phyloP scores from a whole-genome alignment of 1,284 basidiomycete genomes.

The Ganoderma sinense region DNA sequence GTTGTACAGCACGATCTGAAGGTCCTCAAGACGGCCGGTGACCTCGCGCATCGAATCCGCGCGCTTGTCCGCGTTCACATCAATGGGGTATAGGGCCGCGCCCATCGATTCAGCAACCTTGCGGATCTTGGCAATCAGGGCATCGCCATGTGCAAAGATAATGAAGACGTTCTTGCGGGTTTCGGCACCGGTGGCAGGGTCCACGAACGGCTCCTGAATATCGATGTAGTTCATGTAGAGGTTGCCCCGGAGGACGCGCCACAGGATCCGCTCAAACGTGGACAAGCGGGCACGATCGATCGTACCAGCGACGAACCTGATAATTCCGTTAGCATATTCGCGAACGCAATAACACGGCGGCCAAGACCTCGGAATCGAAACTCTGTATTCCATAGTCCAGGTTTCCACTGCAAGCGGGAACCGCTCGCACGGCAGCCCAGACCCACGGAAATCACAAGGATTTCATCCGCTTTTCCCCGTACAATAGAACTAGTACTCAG shows the following conservation, averaged over 20 bases:
- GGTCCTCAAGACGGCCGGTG: conserved; percentile 89
- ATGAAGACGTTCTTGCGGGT: conserved; percentile 99
- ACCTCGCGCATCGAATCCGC: conserved; percentile 92
- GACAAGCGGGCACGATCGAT: conserved; percentile 93
- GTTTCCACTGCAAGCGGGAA: background rate
- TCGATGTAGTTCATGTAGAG: conserved; percentile 99
- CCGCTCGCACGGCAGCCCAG: background rate
- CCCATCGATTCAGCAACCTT: conserved; percentile 99
- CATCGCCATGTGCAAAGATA: conserved; percentile 98
- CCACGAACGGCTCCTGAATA: conserved; percentile 92
- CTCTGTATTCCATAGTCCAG: background rate
- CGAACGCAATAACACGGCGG: background rate
- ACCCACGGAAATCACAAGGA: background rate
- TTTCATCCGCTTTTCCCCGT: background rate
- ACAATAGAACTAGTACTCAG: background rate
- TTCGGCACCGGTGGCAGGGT: conserved; percentile 83
- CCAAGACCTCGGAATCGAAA: background rate
- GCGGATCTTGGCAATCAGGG: conserved; percentile 95
- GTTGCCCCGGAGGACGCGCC: conserved; percentile 98
- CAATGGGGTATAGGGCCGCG: conserved; percentile 95
- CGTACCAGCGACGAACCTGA: conserved; percentile 93
- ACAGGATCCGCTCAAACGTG: conserved; percentile 97
- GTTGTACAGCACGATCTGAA: conserved; percentile 91
- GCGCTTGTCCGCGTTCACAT: conserved; percentile 92
- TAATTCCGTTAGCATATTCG: background rate